A percentile compares a stretch with the other conserved stretches of the same genome.
Evolutionary conservation across 257 asterid species (phyloP).

Genomic region (Apocynum venetum): DNA sequence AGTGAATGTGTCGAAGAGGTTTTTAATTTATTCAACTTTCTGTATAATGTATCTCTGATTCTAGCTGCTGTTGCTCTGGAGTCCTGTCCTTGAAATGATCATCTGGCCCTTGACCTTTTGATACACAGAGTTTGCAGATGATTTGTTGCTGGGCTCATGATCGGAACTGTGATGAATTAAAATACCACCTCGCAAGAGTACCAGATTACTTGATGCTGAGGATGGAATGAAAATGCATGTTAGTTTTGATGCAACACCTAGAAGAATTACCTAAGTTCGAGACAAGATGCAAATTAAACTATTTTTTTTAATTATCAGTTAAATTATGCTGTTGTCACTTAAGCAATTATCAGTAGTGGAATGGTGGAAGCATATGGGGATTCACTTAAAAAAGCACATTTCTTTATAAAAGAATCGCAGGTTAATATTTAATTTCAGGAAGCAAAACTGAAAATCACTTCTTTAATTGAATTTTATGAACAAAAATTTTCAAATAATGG

Average conservation of each 20-base stretch:
- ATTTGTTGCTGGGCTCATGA: neutral
- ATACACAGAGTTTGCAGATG: neutral
- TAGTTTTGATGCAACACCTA: neutral
- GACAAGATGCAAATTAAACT: too few species aligned
- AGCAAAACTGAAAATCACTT: neutral
- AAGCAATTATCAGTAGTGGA: too few species aligned
- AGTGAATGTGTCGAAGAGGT: neutral
- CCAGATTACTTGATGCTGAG: conserved; percentile 5
- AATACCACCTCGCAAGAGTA: conserved; percentile 4
- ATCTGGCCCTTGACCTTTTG: neutral
- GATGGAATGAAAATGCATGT: conserved; percentile 23
- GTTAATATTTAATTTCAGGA: conserved; percentile 15
- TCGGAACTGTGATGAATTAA: conserved; percentile 25
- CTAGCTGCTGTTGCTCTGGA: too few species aligned
- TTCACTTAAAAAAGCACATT: too few species aligned
- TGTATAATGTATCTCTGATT: too few species aligned
- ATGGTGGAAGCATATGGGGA: too few species aligned
- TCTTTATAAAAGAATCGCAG: conserved; percentile 63
- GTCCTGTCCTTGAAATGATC: too few species aligned
- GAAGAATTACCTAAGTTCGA: too few species aligned
- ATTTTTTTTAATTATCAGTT: too few species aligned
- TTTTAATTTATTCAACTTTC: too few species aligned
- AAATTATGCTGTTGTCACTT: too few species aligned
- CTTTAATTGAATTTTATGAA: neutral
- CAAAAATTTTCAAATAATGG: neutral